phyloP scores from a whole-genome alignment of 129 eudicot genomes.

The Flaveria trinervia region DNA sequence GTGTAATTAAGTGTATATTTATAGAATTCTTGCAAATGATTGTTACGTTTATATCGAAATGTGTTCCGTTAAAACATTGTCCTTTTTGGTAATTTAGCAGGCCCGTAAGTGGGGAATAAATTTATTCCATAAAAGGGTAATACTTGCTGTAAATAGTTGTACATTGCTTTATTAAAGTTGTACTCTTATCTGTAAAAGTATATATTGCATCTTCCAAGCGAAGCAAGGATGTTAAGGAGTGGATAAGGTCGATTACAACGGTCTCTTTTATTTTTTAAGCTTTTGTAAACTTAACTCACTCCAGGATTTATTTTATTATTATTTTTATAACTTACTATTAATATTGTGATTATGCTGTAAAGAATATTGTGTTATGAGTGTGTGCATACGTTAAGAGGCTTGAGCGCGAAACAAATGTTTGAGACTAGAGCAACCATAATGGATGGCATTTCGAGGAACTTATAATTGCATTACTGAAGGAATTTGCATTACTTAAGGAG shows the following conservation, averaged over 20 bases:
- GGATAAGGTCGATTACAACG: slow-evolving; percentile 34
- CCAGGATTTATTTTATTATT: too few species aligned
- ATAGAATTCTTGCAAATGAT: too few species aligned
- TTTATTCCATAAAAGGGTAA: neutral
- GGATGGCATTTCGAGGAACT: too few species aligned
- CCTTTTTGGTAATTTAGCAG: slow-evolving; percentile 31
- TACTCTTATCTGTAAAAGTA: slow-evolving; percentile 35
- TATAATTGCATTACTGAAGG: too few species aligned
- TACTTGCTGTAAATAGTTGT: slow-evolving; percentile 26
- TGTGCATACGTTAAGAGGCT: too few species aligned
- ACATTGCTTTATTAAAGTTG: slow-evolving; percentile 27
- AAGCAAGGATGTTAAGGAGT: slow-evolving; percentile 25
- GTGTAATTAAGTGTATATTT: too few species aligned
- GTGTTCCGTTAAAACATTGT: slow-evolving; percentile 33
- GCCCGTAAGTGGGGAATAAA: slow-evolving; percentile 26
- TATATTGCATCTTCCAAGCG: slow-evolving; percentile 35
- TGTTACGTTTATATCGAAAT: neutral
- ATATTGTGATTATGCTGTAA: too few species aligned
- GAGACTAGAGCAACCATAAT: too few species aligned
- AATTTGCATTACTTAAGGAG: too few species aligned
- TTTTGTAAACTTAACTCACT: neutral
- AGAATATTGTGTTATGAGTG: too few species aligned
- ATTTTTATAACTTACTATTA: too few species aligned
- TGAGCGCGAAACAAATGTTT: too few species aligned
- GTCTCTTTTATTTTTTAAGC: neutral